Evolutionary conservation across 257 asterid genomes (phyloP).

Genomic region (Solanum ossicruentum): DNA sequence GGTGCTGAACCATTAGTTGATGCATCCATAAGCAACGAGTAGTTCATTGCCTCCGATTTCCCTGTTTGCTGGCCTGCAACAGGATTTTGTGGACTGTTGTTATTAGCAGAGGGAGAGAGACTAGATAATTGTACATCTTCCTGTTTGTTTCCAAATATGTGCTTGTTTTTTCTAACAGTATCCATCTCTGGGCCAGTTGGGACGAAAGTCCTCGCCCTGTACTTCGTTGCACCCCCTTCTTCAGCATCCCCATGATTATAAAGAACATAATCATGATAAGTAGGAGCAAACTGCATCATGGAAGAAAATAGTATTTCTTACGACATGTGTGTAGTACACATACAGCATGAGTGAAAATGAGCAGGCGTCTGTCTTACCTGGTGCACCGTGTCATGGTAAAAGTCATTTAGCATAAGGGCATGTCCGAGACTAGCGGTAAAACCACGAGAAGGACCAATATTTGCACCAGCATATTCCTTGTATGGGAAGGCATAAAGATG

Average conservation of each 20-base stretch:
- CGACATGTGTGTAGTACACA: neutral
- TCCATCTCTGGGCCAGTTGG: constrained; percentile 98
- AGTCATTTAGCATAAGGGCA: constrained; percentile 76
- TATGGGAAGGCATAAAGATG: constrained; percentile 93
- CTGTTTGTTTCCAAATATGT: constrained; percentile 39
- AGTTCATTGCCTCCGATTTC: constrained; percentile 46
- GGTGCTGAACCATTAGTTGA: constrained; percentile 33
- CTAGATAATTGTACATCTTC: constrained; percentile 56
- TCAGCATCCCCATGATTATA: constrained; percentile 88
- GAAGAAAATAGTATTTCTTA: neutral
- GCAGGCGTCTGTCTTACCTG: constrained; percentile 35
- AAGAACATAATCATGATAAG: constrained; percentile 92
- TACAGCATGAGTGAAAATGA: neutral
- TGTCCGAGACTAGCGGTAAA: constrained; percentile 80
- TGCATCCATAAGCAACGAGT: constrained; percentile 47
- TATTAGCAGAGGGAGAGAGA: constrained; percentile 38
- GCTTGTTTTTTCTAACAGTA: constrained; percentile 68
- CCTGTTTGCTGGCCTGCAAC: constrained; percentile 8
- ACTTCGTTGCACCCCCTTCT: constrained; percentile 66
- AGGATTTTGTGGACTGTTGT: constrained; percentile 23
- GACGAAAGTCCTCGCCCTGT: constrained; percentile 88
- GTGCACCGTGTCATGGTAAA: constrained; percentile 93
- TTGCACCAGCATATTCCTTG: constrained; percentile 95
- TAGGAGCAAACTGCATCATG: constrained; percentile 77
- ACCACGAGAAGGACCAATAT: constrained; percentile 58